Conservation (phyloP, 1,284 basidiomycete genomes). For the Veloboletus limbatus region DNA sequence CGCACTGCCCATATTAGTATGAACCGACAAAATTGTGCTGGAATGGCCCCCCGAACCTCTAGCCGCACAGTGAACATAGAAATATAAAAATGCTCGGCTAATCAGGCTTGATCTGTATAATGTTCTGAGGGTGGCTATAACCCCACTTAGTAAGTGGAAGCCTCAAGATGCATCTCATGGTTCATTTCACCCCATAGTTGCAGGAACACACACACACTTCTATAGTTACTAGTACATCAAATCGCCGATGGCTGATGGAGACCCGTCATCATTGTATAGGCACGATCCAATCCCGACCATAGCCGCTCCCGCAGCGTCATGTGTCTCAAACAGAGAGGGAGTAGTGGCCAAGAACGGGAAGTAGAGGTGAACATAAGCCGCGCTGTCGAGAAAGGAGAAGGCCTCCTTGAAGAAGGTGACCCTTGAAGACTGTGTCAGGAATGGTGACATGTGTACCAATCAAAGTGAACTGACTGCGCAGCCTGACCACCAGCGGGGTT, state of each 20-base stretch:
- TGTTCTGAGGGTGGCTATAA: no score
- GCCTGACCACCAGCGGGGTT: conserved; percentile 34
- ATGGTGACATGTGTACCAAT: background rate
- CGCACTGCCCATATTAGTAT: no score
- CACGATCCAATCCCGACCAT: conserved; percentile 29
- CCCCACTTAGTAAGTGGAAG: no score
- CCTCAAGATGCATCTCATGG: no score
- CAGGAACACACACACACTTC: no score
- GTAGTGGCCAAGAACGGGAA: conserved; percentile 37
- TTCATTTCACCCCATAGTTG: no score
- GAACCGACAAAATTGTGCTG: no score
- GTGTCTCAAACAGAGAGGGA: conserved; percentile 19
- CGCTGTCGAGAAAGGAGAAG: conserved; percentile 32
- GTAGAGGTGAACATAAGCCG: conserved; percentile 33
- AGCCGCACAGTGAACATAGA: no score
- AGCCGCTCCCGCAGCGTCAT: conserved; percentile 15
- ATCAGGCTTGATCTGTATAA: no score
- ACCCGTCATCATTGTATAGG: conserved; percentile 27
- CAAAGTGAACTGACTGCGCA: conserved; percentile 28
- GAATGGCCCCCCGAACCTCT: no score
- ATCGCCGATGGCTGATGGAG: conserved; percentile 22
- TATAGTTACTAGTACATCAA: no score
- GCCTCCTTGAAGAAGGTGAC: conserved; percentile 33
- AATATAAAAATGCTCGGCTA: no score
- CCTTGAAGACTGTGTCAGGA: conserved; percentile 18